phyloP scores from a whole-genome alignment of 2,329 filamentous ascomycete species.

The Talaromyces rugulosus region DNA sequence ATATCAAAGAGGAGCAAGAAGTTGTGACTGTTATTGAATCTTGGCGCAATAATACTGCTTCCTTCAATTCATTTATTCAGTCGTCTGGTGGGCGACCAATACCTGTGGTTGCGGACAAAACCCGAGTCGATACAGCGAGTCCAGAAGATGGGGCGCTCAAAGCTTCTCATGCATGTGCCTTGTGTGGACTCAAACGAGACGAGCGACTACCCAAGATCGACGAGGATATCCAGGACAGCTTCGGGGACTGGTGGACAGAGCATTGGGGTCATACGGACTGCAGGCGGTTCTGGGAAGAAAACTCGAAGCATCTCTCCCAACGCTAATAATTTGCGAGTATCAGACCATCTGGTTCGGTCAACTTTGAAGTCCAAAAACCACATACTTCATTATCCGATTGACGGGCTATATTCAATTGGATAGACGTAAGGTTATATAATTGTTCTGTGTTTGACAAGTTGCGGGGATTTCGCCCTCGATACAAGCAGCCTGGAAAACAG shows the following conservation, averaged over 20 bases:
- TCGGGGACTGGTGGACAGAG: slow-evolving; percentile 95
- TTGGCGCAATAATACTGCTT: slow-evolving; percentile 73
- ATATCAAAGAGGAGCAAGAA: slow-evolving; percentile 79
- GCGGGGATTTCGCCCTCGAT: neutral
- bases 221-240: slow-evolving; percentile 75
- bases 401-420: neutral
- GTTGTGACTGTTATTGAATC: slow-evolving; percentile 68
- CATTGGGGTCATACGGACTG: slow-evolving; percentile 80
- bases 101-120: slow-evolving; percentile 67
- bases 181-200: slow-evolving; percentile 85
- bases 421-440: neutral
- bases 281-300: slow-evolving; percentile 77
- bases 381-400: neutral
- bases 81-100: slow-evolving; percentile 43
- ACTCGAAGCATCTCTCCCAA: slow-evolving; percentile 66
- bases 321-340: slow-evolving; percentile 41
- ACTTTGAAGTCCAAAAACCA: neutral
- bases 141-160: slow-evolving; percentile 63
- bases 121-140: slow-evolving; percentile 62
- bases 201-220: slow-evolving; percentile 77
- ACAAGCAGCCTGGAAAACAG: neutral
- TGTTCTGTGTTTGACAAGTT: neutral
- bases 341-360: neutral
- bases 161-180: slow-evolving; percentile 69
- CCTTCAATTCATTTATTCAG: slow-evolving; percentile 61